A percentile compares a stretch with the other conserved stretches of the same genome.
Evolutionary conservation across 306 rosid species (phyloP).

Genomic region (Cicer arietinum): DNA sequence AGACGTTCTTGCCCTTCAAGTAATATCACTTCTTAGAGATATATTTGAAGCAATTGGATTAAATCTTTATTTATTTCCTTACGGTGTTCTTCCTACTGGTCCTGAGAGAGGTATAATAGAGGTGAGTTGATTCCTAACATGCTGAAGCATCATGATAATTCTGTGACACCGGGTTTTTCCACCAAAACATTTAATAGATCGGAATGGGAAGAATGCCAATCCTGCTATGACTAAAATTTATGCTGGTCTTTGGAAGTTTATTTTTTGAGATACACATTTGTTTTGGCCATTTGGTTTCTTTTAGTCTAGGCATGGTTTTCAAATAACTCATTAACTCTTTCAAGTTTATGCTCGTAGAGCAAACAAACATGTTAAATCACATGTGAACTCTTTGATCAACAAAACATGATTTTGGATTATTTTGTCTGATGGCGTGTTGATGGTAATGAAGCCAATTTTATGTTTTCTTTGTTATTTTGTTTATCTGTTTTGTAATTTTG

Average conservation of each 20-base stretch:
- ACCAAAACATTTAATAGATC: conserved; percentile 27
- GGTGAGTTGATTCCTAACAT: conserved; percentile 60
- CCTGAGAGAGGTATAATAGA: conserved; percentile 95
- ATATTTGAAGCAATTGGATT: conserved; percentile 90
- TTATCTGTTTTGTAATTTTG: neutral
- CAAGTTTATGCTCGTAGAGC: neutral
- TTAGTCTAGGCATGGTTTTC: conserved; percentile 16
- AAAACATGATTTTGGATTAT: neutral
- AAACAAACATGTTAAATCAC: conserved; percentile 12
- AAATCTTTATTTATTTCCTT: conserved; percentile 89
- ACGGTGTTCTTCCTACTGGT: conserved; percentile 98
- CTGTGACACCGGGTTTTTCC: conserved; percentile 6
- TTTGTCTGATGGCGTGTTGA: conserved; percentile 11
- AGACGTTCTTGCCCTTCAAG: conserved; percentile 99
- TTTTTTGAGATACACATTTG: conserved; percentile 4
- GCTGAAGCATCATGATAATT: conserved; percentile 35
- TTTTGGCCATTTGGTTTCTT: conserved; percentile 21
- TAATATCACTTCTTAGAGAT: conserved; percentile 92
- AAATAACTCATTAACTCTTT: conserved; percentile 3
- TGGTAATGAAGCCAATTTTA: neutral
- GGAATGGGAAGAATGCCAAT: conserved; percentile 2
- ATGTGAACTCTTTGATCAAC: neutral
- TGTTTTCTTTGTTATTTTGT: neutral
- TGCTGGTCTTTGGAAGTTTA: conserved; percentile 25
- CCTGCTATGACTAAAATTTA: conserved; percentile 26